phyloP scores from a whole-genome alignment of 768 basidiomycete genomes.

The Galerina sulciceps region DNA sequence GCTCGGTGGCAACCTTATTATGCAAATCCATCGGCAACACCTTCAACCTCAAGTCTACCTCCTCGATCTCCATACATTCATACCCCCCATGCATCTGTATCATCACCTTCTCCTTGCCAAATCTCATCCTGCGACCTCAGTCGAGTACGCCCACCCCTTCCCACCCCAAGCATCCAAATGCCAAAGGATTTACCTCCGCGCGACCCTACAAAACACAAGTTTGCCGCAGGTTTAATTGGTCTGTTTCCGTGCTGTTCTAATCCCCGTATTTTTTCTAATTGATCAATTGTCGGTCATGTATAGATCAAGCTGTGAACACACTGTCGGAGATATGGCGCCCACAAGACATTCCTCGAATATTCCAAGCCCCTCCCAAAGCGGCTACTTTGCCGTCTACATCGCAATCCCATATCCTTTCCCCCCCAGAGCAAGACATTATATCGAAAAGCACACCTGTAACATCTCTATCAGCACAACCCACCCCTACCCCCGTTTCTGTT shows the following conservation, averaged over 20 bases:
- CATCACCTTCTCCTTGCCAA: conserved; percentile 38
- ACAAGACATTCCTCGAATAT: conserved; percentile 70
- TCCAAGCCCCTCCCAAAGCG: conserved; percentile 21
- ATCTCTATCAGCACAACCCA: background rate
- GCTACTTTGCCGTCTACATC: conserved; percentile 13
- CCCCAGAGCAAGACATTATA: background rate
- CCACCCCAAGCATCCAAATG: conserved; percentile 27
- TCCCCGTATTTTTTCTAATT: background rate
- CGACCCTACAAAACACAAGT: conserved; percentile 61
- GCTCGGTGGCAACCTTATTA: conserved; percentile 85
- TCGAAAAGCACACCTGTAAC: too few relatives aligned
- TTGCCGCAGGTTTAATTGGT: conserved; percentile 74
- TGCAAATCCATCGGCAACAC: conserved; percentile 44
- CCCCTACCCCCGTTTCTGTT: background rate
- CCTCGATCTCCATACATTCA: conserved; percentile 55
- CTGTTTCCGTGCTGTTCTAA: conserved; percentile 32
- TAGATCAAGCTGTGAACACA: conserved; percentile 81
- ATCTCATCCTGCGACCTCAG: conserved; percentile 36
- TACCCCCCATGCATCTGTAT: conserved; percentile 62
- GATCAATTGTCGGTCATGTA: background rate
- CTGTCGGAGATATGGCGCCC: conserved; percentile 82
- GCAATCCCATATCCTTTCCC: conserved; percentile 24
- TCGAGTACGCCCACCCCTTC: conserved; percentile 21
- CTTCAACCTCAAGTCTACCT: conserved; percentile 33
- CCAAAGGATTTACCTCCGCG: conserved; percentile 36